A percentile compares a stretch with the other conserved stretches of the same genome.
Conservation (phyloP, 1,284 basidiomycete genomes). For the Anthracocystis setariae region DNA sequence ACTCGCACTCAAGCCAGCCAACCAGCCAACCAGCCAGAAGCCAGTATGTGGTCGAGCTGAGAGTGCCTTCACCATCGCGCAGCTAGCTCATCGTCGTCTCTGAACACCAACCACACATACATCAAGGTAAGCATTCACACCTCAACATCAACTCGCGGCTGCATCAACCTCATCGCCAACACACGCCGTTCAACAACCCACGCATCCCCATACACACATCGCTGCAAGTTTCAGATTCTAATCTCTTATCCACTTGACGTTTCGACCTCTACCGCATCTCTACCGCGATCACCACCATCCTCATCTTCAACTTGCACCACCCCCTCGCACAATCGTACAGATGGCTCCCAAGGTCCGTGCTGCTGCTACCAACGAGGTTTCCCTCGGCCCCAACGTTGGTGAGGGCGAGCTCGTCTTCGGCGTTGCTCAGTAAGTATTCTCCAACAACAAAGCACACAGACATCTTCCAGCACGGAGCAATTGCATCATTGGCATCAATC, state of each 20-base stretch:
- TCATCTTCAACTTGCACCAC: not conserved
- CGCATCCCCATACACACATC: not conserved
- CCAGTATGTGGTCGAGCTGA: not conserved
- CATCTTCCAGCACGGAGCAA: conserved; percentile 19
- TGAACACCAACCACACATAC: conserved; percentile 46
- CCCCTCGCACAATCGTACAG: conserved; percentile 36
- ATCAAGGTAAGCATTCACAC: conserved; percentile 44
- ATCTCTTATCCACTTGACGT: conserved; percentile 5
- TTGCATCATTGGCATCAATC: not conserved
- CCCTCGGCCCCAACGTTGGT: conserved; percentile 67
- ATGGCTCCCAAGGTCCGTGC: conserved; percentile 67
- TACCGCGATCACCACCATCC: conserved; percentile 2
- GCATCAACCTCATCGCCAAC: conserved; percentile 3
- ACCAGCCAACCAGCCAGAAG: not conserved
- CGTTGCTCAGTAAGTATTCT: conserved; percentile 63
- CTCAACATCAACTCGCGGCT: conserved; percentile 9
- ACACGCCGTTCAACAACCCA: conserved; percentile 2
- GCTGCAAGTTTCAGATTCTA: conserved; percentile 17
- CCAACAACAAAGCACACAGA: not conserved
- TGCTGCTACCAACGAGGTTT: conserved; percentile 60
- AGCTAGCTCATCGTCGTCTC: conserved; percentile 29
- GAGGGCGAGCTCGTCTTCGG: conserved; percentile 68
- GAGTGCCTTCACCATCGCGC: conserved; percentile 20
- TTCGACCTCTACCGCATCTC: conserved; percentile 6
- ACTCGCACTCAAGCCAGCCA: not conserved